A percentile compares a stretch with the other conserved stretches of the same genome.
Evolutionary conservation across 768 basidiomycete species (phyloP).

Genomic region (Lentinus brumalis): DNA sequence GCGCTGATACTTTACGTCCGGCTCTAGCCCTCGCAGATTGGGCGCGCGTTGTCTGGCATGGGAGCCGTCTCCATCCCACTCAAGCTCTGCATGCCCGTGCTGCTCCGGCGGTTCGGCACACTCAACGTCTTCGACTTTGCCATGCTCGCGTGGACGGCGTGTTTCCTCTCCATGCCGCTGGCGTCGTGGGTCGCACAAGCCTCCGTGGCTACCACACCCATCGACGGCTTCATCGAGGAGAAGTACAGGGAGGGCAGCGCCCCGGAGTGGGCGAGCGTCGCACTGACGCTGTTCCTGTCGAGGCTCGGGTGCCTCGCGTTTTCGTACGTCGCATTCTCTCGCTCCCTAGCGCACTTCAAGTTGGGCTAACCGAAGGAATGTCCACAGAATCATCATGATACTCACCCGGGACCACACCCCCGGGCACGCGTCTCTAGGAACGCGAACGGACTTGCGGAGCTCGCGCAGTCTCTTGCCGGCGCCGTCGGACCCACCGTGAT

Average conservation of each 20-base stretch:
- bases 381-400: conserved; percentile 33
- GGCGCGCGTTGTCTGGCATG: no score
- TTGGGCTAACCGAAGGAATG: neutral
- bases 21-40: conserved; percentile 45
- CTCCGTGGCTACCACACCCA: no score
- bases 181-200: no score
- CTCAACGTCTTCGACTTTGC: no score
- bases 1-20: neutral
- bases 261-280: conserved; percentile 55
- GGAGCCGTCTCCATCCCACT: no score
- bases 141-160: no score
- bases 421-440: conserved; percentile 30
- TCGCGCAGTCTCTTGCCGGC: conserved; percentile 30
- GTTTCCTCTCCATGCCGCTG: no score
- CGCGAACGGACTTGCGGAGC: conserved; percentile 38
- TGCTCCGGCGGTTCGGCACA: no score
- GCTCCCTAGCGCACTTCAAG: neutral
- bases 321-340: conserved; percentile 44
- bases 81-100: no score
- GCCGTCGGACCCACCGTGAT: conserved; percentile 33
- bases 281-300: conserved; percentile 45
- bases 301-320: conserved; percentile 52
- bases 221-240: no score
- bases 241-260: no score
- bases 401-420: conserved; percentile 33